These are phyloP conservation scores for Debaryomyces tyrocola DNA, from an alignment of 805 yeast species.

Conservation along the genomic window DNA sequence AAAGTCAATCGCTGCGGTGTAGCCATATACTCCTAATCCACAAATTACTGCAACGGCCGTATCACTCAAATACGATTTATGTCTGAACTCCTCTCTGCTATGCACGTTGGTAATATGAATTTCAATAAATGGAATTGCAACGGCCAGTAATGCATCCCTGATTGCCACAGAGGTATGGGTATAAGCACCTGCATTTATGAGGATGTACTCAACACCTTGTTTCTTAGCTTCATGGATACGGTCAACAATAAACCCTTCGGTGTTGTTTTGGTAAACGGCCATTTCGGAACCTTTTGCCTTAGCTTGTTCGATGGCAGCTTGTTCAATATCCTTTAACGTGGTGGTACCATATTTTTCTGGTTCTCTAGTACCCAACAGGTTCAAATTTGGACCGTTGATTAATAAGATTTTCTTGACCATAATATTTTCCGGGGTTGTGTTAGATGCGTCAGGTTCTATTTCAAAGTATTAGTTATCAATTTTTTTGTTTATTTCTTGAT, in stretches of 20 bases:
- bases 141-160: slow-evolving; percentile 50
- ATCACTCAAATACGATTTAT: slow-evolving; percentile 48
- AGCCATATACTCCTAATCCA: slow-evolving; percentile 44
- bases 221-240: slow-evolving; percentile 46
- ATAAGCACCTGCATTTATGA: slow-evolving; percentile 54
- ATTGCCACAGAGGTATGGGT: slow-evolving; percentile 53
- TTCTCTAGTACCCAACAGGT: slow-evolving; percentile 48
- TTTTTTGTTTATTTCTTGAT: too few species aligned
- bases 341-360: slow-evolving; percentile 54
- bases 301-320: slow-evolving; percentile 36
- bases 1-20: slow-evolving; percentile 40
- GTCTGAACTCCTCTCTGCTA: slow-evolving; percentile 52
- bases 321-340: slow-evolving; percentile 42
- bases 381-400: slow-evolving; percentile 51
- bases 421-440: not conserved
- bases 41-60: slow-evolving; percentile 47
- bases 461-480: too few species aligned
- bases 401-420: slow-evolving; percentile 46
- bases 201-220: slow-evolving; percentile 44
- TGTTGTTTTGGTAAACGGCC: slow-evolving; percentile 40
- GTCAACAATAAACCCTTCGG: slow-evolving; percentile 49
- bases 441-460: too few species aligned
- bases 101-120: slow-evolving; percentile 53
- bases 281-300: slow-evolving; percentile 29
- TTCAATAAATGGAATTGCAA: slow-evolving; percentile 50